Percentiles rank a stretch among this genome's conserved stretches.
phyloP scores from a whole-genome alignment of 75 land plant genomes.

The Cunninghamia lanceolata region DNA sequence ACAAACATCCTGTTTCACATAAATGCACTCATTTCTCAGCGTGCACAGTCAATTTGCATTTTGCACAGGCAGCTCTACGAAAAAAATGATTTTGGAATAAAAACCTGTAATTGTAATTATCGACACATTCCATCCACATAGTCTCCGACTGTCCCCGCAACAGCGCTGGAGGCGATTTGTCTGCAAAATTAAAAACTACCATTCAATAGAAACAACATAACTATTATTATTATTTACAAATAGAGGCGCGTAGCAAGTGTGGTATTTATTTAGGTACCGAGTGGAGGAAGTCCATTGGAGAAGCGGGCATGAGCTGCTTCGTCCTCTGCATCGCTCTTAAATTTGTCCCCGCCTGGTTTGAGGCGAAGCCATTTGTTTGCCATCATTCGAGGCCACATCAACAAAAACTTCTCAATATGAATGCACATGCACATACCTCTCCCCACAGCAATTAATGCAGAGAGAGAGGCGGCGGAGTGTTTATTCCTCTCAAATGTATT shows the following conservation, averaged over 20 bases:
- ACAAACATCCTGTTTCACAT: constrained; percentile 45
- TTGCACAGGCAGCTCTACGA: neutral
- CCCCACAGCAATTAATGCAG: too few relatives aligned
- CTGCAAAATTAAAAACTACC: neutral
- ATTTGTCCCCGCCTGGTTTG: neutral
- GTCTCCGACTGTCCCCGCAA: neutral
- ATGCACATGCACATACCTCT: too few relatives aligned
- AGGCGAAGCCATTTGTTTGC: constrained; percentile 8
- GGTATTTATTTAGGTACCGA: neutral
- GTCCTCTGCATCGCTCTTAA: neutral
- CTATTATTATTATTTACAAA: neutral
- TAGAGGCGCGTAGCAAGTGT: too few relatives aligned
- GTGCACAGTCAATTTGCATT: too few relatives aligned
- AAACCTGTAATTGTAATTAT: neutral
- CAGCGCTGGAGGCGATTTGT: neutral
- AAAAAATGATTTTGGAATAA: neutral
- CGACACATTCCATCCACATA: neutral
- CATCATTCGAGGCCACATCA: constrained; percentile 5
- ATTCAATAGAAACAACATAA: neutral
- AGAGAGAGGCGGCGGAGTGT: too few relatives aligned
- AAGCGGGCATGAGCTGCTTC: neutral
- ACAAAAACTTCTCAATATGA: too few relatives aligned
- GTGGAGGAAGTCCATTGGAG: neutral
- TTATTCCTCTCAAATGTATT: too few relatives aligned
- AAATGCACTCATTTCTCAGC: neutral